A percentile compares a stretch with the other conserved stretches of the same genome.
Evolutionary conservation across 306 rosid genomes (phyloP).

Genomic region (Morella rubra): DNA sequence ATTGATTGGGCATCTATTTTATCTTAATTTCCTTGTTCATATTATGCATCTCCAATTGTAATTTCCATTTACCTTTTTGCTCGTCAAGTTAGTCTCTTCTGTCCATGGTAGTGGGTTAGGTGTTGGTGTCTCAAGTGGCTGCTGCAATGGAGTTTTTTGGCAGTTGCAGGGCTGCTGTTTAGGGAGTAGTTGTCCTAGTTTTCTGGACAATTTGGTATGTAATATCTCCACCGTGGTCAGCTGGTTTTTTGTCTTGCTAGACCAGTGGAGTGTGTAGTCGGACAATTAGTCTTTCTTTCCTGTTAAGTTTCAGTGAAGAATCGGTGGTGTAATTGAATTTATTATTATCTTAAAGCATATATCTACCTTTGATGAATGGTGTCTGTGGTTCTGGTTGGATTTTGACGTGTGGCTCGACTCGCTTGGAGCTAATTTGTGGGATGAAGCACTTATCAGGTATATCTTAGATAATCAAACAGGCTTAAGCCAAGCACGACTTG

Average conservation of each 20-base stretch:
- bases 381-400: too few relatives aligned
- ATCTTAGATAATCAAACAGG: too few relatives aligned
- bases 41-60: slow-evolving; percentile 12
- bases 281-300: slow-evolving; percentile 13
- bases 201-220: slow-evolving; percentile 27
- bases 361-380: too few relatives aligned
- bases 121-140: slow-evolving; percentile 31
- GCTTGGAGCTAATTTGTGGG: too few relatives aligned
- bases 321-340: slow-evolving; percentile 27
- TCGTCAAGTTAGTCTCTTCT: slow-evolving; percentile 7
- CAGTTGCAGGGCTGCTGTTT: slow-evolving; percentile 52
- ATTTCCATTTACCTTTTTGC: neutral
- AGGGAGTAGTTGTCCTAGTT: slow-evolving; percentile 27
- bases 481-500: too few relatives aligned
- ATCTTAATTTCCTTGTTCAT: neutral
- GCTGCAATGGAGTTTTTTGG: slow-evolving; percentile 79
- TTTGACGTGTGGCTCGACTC: too few relatives aligned
- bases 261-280: slow-evolving; percentile 28
- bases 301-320: slow-evolving; percentile 12
- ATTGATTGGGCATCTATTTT: slow-evolving; percentile 89
- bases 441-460: too few relatives aligned
- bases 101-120: slow-evolving; percentile 14
- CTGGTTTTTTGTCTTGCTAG: slow-evolving; percentile 61
- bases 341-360: slow-evolving; percentile 5
- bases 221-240: slow-evolving; percentile 45